These are phyloP conservation scores for Backusella psychrophila DNA, from an alignment of 192 early-diverging fungal species.

Conservation along the genomic window DNA sequence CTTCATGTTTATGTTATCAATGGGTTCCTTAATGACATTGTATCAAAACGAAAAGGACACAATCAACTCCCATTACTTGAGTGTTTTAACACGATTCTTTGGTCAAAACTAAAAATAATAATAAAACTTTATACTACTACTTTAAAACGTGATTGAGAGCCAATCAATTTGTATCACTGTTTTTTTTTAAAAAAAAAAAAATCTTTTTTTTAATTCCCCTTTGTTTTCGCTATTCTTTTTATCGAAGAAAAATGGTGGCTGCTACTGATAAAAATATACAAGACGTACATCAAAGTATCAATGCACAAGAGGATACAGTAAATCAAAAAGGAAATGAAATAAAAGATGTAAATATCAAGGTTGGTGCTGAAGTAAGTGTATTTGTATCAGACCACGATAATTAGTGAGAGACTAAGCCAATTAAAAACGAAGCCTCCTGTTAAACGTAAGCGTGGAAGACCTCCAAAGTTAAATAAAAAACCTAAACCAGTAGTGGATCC, in stretches of 20 bases:
- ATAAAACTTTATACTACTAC: background rate
- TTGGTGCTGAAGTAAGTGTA: background rate
- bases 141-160: background rate
- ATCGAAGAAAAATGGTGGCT: too few relatives aligned
- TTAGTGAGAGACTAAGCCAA: background rate
- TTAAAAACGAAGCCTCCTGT: background rate
- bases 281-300: background rate
- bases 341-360: background rate
- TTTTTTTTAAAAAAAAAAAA: background rate
- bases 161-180: background rate
- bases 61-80: conserved; percentile 73
- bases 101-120: conserved; percentile 60
- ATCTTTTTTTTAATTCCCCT: background rate
- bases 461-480: background rate
- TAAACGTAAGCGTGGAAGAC: conserved; percentile 10
- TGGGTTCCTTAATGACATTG: conserved; percentile 77
- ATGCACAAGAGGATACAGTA: background rate
- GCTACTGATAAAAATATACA: too few relatives aligned
- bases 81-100: conserved; percentile 76
- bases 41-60: conserved; percentile 78
- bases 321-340: background rate
- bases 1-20: conserved; percentile 66
- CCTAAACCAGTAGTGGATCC: background rate
- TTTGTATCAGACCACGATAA: background rate
- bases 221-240: background rate